A percentile compares a stretch with the other conserved stretches of the same genome.
These are phyloP conservation scores for Cochlearia excelsa DNA, from an alignment of 345 rosid genomes.

Conservation along the genomic window DNA sequence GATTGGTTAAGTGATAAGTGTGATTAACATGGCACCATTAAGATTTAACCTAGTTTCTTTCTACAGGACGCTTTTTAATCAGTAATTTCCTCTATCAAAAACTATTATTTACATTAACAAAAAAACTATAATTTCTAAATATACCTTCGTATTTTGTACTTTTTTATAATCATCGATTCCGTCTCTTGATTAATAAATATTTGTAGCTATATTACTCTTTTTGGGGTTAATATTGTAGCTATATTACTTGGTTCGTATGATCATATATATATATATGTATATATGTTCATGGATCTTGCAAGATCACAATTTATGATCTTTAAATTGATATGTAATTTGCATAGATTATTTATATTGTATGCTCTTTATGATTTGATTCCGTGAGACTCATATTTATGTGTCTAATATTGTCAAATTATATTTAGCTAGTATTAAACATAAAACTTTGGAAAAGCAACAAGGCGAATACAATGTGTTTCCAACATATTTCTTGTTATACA, in stretches of 20 bases:
- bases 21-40: slow-evolving; percentile 54
- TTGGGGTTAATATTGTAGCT: not conserved
- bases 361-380: slow-evolving; percentile 22
- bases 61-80: slow-evolving; percentile 33
- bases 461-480: no score
- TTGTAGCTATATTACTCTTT: not conserved
- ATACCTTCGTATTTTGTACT: not conserved
- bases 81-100: slow-evolving; percentile 16
- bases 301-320: slow-evolving; percentile 14
- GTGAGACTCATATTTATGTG: not conserved
- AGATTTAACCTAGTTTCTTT: slow-evolving; percentile 35
- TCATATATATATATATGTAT: not conserved
- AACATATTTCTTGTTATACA: no score
- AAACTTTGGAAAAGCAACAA: no score
- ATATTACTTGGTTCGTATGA: slow-evolving; percentile 18
- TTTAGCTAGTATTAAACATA: not conserved
- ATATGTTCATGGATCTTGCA: slow-evolving; percentile 18
- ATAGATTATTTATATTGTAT: slow-evolving; percentile 21
- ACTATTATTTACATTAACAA: no score
- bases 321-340: not conserved
- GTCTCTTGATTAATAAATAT: slow-evolving; percentile 1
- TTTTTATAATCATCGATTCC: not conserved
- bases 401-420: not conserved
- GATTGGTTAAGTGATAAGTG: slow-evolving; percentile 51
- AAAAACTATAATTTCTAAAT: no score